Percentiles rank a stretch among this genome's conserved stretches.
Evolutionary conservation across 768 basidiomycete species (phyloP).

Genomic region (Lactarius deliciosus): DNA sequence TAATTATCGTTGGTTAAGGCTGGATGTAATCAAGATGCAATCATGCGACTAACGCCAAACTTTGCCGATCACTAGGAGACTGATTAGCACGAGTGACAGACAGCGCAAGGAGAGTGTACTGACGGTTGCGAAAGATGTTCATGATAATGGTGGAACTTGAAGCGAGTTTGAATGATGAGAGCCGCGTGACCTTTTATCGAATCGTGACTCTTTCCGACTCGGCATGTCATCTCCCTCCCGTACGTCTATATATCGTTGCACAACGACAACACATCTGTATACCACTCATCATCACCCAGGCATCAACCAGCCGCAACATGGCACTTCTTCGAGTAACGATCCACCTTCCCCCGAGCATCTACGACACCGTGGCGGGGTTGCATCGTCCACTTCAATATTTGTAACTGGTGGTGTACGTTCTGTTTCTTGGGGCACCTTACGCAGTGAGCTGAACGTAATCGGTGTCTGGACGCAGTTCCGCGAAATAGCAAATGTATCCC

Average conservation of each 20-base stretch:
- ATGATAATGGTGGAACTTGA: constrained; percentile 43
- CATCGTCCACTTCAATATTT: constrained; percentile 16
- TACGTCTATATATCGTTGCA: constrained; percentile 14
- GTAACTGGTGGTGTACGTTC: constrained; percentile 21
- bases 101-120: constrained; percentile 37
- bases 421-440: neutral
- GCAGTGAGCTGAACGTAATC: neutral
- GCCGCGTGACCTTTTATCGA: constrained; percentile 23
- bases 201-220: constrained; percentile 2
- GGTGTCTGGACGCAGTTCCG: constrained; percentile 11
- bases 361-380: constrained; percentile 11
- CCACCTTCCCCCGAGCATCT: constrained; percentile 13
- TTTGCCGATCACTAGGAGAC: constrained; percentile 66
- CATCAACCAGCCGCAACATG: constrained; percentile 3
- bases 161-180: constrained; percentile 27
- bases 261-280: neutral
- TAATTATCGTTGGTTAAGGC: constrained; percentile 40
- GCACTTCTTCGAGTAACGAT: neutral
- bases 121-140: constrained; percentile 85
- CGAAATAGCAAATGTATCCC: constrained; percentile 21
- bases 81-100: constrained; percentile 31
- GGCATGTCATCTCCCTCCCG: constrained; percentile 15
- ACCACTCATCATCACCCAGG: neutral
- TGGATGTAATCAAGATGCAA: constrained; percentile 8
- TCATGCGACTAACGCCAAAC: constrained; percentile 80